These are phyloP conservation scores for Backusella morwellensis DNA, from an alignment of 192 early-diverging fungal species.

Conservation along the genomic window DNA sequence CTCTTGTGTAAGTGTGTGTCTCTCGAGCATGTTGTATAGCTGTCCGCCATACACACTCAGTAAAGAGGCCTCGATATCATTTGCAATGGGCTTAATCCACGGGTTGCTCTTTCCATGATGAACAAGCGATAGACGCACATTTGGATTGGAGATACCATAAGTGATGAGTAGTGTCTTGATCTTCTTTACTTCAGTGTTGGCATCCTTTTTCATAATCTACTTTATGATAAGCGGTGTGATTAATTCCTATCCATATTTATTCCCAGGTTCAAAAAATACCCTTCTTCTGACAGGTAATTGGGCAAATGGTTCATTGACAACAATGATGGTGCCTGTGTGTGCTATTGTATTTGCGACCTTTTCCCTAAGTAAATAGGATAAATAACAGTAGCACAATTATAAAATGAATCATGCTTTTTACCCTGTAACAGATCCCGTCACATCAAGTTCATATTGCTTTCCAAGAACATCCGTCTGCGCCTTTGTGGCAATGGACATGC, in stretches of 20 bases:
- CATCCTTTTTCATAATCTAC: constrained; percentile 29
- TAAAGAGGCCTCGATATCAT: constrained; percentile 12
- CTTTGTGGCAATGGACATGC: constrained; percentile 31
- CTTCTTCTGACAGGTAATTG: constrained; percentile 40
- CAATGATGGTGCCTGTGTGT: constrained; percentile 31
- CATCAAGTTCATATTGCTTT: constrained; percentile 33
- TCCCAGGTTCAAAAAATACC: constrained; percentile 11
- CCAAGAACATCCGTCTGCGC: constrained; percentile 30
- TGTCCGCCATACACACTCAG: constrained; percentile 13
- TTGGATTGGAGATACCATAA: constrained; percentile 29
- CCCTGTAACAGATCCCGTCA: constrained; percentile 24
- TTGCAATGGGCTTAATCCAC: constrained; percentile 29
- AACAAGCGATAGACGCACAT: constrained; percentile 26
- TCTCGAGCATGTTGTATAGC: constrained; percentile 20
- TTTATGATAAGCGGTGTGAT: background rate
- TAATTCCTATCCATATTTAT: background rate
- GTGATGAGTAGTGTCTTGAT: constrained; percentile 24
- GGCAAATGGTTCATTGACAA: constrained; percentile 28
- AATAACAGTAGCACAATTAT: no score
- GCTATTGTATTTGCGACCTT: constrained; percentile 2
- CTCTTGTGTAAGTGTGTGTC: background rate
- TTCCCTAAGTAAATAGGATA: constrained; percentile 11
- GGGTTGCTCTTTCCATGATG: background rate
- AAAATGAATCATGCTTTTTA: constrained; percentile 5
- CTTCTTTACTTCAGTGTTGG: constrained; percentile 6